Evolutionary conservation across 495 filamentous ascomycete species (phyloP).

Genomic region (Coniosporium apollinis): DNA sequence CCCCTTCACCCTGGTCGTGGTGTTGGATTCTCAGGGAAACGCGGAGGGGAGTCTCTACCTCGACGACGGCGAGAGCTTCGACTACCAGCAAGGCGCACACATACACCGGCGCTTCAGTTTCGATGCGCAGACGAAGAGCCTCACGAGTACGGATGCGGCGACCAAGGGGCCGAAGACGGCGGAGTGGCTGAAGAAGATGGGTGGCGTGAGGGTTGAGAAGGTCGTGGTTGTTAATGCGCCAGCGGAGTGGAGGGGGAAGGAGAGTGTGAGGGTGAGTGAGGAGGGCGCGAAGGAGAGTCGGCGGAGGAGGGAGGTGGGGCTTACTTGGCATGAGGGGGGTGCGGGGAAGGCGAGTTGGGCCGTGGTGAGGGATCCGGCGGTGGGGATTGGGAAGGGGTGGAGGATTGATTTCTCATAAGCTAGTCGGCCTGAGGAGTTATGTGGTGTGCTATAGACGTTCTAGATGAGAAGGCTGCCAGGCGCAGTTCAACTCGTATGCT

Average conservation of each 20-base stretch:
- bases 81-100: slow-evolving; percentile 68
- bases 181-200: slow-evolving; percentile 61
- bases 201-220: slow-evolving; percentile 59
- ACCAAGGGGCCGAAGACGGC: slow-evolving; percentile 44
- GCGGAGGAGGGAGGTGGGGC: slow-evolving; percentile 29
- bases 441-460: too few species aligned
- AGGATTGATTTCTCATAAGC: slow-evolving; percentile 65
- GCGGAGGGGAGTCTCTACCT: slow-evolving; percentile 76
- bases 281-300: slow-evolving; percentile 40
- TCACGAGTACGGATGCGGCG: slow-evolving; percentile 37
- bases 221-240: slow-evolving; percentile 69
- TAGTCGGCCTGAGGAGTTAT: too few species aligned
- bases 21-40: slow-evolving; percentile 48
- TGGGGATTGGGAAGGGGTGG: slow-evolving; percentile 67
- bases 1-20: slow-evolving; percentile 78
- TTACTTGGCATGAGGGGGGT: slow-evolving; percentile 44
- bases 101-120: slow-evolving; percentile 66
- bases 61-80: slow-evolving; percentile 87
- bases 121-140: slow-evolving; percentile 31
- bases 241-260: slow-evolving; percentile 49
- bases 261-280: slow-evolving; percentile 47
- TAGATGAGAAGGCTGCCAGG: too few species aligned
- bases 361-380: slow-evolving; percentile 61
- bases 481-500: too few species aligned
- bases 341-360: slow-evolving; percentile 58